Base-by-base conservation (phyloP, 1,284 basidiomycete genomes). In the Cerrena zonata region DNA sequence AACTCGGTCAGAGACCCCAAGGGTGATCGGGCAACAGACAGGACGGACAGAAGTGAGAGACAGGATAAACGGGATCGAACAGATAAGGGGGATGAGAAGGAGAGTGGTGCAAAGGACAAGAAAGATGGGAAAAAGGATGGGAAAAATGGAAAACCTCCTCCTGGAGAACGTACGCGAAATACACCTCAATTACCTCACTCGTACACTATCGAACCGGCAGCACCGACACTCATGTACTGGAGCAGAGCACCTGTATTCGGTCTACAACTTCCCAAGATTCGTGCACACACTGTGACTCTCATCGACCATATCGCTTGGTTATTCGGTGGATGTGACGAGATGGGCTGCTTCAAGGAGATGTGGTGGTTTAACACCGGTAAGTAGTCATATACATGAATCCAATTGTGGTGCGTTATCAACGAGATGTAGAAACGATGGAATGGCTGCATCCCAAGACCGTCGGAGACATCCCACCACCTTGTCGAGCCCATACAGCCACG, bases 401-500 rank as follows among this genome's bases (percentile, higher is more conserved):
- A 21, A 34, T 25, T 43, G 38, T 40, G 49, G 24, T 21, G 26
- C 4, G 45, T 40, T 24, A 18, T 34, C 41, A 51, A 34, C n/a
- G n/a, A n/a, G n/a, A 41, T 37, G n/a, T 51, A 91, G 92, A 94
- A 68, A 92, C 90, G 30, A 88, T 94, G 80, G 84, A 90, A 64
- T 96, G 93, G 93, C 80, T 82, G 0, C 80, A 83, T 52, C 82
- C 89, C 0, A 82, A 87, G 23, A 84, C 83, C 26, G 62, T 76
- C 2, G 92, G 92, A 15, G 85, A 89, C 2, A 62, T 80, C 3
- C 88, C 91, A 0, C 87, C 89, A 1, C 89, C 90, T 0, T 86
- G 89, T 42, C 82, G 93, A 19, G 93, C 92, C 1, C 93, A 96
- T 64, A 90, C 89, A 0, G 86, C 91, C 1, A 95, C 91, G 0